A percentile compares a stretch with the other conserved stretches of the same genome.
phyloP scores from a whole-genome alignment of 306 rosid species.

The Quercus engelmannii region DNA sequence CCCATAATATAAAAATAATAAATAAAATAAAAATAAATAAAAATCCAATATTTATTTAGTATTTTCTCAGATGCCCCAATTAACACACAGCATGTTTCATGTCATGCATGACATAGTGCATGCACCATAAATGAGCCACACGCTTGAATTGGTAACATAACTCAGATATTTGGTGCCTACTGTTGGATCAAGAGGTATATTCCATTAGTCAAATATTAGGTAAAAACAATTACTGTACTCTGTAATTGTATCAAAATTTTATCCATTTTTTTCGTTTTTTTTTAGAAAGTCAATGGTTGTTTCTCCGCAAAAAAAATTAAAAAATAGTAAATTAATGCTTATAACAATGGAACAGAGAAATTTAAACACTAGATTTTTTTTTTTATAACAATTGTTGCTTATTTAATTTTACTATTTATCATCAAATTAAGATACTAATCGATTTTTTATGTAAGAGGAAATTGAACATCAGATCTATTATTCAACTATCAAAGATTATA shows the following conservation, averaged over 20 bases:
- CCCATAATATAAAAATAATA: not conserved
- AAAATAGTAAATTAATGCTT: too few relatives aligned
- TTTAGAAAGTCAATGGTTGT: too few relatives aligned
- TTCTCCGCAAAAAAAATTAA: too few relatives aligned
- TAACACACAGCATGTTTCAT: not conserved
- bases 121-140: constrained; percentile 14
- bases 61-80: constrained; percentile 39
- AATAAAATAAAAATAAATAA: not conserved
- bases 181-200: not conserved
- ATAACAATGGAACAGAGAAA: too few relatives aligned
- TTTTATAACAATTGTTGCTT: too few relatives aligned
- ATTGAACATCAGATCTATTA: rapidly evolving
- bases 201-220: not conserved
- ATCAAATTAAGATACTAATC: rapidly evolving
- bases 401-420: too few relatives aligned
- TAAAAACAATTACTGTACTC: too few relatives aligned
- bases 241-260: too few relatives aligned
- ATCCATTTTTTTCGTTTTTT: too few relatives aligned
- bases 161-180: not conserved
- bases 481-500: too few relatives aligned
- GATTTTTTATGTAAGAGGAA: rapidly evolving
- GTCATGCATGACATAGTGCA: not conserved
- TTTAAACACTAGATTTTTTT: too few relatives aligned
- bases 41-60: constrained; percentile 10
- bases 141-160: not conserved